These are phyloP conservation scores for Amylostereum areolatum DNA, from an alignment of 1,284 basidiomycete genomes.

Conservation along the genomic window DNA sequence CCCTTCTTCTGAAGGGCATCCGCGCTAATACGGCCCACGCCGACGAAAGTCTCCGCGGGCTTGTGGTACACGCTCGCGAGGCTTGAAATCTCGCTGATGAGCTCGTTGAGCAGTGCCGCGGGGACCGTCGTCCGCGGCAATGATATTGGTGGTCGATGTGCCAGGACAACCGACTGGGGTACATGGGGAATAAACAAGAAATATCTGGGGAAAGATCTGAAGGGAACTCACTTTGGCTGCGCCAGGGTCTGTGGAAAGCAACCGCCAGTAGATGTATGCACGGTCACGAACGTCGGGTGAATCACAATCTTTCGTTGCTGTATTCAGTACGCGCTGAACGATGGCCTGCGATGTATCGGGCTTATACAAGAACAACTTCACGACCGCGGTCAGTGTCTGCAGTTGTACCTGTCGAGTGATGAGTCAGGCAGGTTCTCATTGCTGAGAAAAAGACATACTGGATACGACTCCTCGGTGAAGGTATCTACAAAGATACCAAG, in stretches of 20 bases:
- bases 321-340: slow-evolving; percentile 86
- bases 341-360: slow-evolving; percentile 88
- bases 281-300: slow-evolving; percentile 96
- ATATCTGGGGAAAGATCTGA: neutral
- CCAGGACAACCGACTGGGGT: slow-evolving; percentile 85
- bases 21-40: slow-evolving; percentile 78
- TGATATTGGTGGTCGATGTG: slow-evolving; percentile 88
- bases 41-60: slow-evolving; percentile 88
- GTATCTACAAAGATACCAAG: slow-evolving; percentile 87
- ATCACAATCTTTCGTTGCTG: slow-evolving; percentile 95
- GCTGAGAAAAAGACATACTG: slow-evolving; percentile 42
- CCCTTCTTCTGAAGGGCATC: slow-evolving; percentile 74
- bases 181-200: slow-evolving; percentile 1
- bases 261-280: slow-evolving; percentile 95
- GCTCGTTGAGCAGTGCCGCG: slow-evolving; percentile 87
- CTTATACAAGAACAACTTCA: slow-evolving; percentile 94
- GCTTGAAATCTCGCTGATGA: slow-evolving; percentile 82
- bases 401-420: slow-evolving; percentile 74
- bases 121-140: slow-evolving; percentile 89
- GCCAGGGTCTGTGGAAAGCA: slow-evolving; percentile 88
- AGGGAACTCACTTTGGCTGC: slow-evolving; percentile 74
- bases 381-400: slow-evolving; percentile 92
- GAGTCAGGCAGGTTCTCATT: slow-evolving; percentile 3
- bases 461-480: slow-evolving; percentile 91
- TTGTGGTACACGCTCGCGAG: slow-evolving; percentile 95